These are phyloP conservation scores for Arabidopsis arenosa DNA, from an alignment of 345 rosid species.

Conservation along the genomic window DNA sequence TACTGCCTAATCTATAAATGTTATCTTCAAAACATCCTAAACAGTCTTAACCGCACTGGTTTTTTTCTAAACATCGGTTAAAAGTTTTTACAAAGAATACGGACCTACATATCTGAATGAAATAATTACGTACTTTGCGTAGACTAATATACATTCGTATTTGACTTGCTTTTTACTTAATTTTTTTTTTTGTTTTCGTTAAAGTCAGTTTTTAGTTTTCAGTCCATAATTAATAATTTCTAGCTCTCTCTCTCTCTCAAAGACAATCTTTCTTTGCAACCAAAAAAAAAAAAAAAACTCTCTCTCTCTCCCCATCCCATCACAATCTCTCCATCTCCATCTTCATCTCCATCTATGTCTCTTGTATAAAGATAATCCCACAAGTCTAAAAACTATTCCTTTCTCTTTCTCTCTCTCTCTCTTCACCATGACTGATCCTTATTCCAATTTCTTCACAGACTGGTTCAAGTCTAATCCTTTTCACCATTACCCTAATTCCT, in stretches of 20 bases:
- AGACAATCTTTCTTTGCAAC: background rate
- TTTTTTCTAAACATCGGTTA: background rate
- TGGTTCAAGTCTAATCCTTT: slow-evolving; percentile 61
- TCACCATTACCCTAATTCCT: slow-evolving; percentile 53
- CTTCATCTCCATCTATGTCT: slow-evolving; percentile 45
- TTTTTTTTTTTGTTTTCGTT: background rate
- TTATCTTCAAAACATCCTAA: slow-evolving; percentile 2
- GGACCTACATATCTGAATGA: slow-evolving; percentile 45
- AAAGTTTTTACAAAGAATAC: slow-evolving; percentile 21
- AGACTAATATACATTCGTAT: slow-evolving; percentile 41
- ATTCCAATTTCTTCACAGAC: slow-evolving; percentile 67
- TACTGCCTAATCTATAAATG: background rate
- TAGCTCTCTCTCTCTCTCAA: background rate
- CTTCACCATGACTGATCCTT: slow-evolving; percentile 84
- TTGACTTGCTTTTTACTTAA: slow-evolving; percentile 39
- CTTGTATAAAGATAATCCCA: slow-evolving; percentile 65
- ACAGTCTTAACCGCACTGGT: background rate
- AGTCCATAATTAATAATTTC: slow-evolving; percentile 28
- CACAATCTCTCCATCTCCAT: slow-evolving; percentile 52
- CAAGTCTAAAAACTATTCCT: slow-evolving; percentile 46
- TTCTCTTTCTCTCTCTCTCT: slow-evolving; percentile 36
- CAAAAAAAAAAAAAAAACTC: slow-evolving; percentile 13
- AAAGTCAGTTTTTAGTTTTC: slow-evolving; percentile 38
- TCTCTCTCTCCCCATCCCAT: slow-evolving; percentile 45
- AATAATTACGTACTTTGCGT: slow-evolving; percentile 42